These are phyloP conservation scores for Aristolochia contorta DNA, from an alignment of 164 flowering plant species.

Conservation along the genomic window DNA sequence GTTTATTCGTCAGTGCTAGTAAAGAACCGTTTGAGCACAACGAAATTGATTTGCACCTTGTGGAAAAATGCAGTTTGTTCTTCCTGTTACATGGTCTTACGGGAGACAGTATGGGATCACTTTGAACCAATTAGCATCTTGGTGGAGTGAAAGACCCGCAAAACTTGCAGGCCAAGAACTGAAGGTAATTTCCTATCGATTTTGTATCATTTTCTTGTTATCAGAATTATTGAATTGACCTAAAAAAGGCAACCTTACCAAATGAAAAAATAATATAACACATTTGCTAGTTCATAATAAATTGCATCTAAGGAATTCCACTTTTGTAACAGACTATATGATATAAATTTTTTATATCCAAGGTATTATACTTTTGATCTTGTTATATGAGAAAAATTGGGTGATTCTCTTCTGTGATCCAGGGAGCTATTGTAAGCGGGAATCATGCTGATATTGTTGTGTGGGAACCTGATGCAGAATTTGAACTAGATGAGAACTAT, in stretches of 20 bases:
- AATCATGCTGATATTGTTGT: conserved; percentile 91
- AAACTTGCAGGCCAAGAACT: conserved; percentile 68
- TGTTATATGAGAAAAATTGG: background rate
- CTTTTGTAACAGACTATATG: no score
- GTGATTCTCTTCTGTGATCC: conserved; percentile 11
- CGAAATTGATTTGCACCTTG: background rate
- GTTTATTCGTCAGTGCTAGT: no score
- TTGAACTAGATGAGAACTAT: conserved; percentile 47
- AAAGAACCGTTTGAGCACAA: no score
- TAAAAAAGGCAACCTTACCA: no score
- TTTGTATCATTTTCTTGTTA: background rate
- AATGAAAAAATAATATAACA: no score
- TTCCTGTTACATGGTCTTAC: conserved; percentile 91
- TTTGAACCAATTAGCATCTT: conserved; percentile 58
- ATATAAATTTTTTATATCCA: no score
- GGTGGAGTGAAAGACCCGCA: conserved; percentile 98
- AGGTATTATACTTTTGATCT: no score
- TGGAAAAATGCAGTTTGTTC: conserved; percentile 66
- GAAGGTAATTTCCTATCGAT: conserved; percentile 36
- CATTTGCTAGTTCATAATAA: background rate
- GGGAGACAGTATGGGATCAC: conserved; percentile 71
- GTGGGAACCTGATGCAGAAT: conserved; percentile 84
- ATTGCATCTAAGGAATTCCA: background rate
- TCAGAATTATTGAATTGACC: background rate
- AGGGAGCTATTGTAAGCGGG: conserved; percentile 80